Percentiles rank a stretch among this genome's conserved stretches.
Conservation (phyloP, 2,329 filamentous ascomycete genomes). For the Phyllosticta paracitricarpa region DNA sequence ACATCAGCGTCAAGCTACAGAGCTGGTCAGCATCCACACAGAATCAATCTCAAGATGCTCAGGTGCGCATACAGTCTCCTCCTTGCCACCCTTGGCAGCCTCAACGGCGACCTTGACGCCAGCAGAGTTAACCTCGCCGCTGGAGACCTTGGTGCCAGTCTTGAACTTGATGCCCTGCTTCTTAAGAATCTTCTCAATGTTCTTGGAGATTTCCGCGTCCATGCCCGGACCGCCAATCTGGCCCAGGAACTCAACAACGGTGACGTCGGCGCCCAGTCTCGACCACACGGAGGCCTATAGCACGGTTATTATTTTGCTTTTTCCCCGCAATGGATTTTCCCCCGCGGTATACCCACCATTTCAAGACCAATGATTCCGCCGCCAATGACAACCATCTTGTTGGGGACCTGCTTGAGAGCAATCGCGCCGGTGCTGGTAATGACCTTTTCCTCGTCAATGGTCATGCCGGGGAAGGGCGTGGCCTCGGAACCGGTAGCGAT, state of each 20-base stretch:
- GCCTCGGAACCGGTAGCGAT: constrained; percentile 94
- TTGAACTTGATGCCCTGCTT: constrained; percentile 99
- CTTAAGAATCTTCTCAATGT: constrained; percentile 79
- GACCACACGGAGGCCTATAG: constrained; percentile 80
- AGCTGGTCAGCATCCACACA: constrained; percentile 12
- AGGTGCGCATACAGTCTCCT: constrained; percentile 62
- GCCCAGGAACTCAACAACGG: constrained; percentile 89
- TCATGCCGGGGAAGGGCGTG: constrained; percentile 90
- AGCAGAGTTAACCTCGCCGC: constrained; percentile 70
- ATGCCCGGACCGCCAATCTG: constrained; percentile 98
- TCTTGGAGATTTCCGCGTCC: constrained; percentile 88
- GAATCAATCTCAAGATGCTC: constrained; percentile 7
- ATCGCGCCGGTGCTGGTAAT: constrained; percentile 94
- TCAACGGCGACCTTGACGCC: constrained; percentile 77
- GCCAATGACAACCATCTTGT: constrained; percentile 95
- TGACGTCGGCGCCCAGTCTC: constrained; percentile 84
- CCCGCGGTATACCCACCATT: constrained; percentile 54
- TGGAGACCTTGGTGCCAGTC: constrained; percentile 87
- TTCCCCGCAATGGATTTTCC: constrained; percentile 2
- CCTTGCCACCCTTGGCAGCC: constrained; percentile 91
- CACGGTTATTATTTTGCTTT: constrained; percentile 16
- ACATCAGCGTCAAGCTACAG: constrained; percentile 80
- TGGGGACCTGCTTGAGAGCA: constrained; percentile 77
- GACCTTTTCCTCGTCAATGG: constrained; percentile 95
- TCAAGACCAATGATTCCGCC: constrained; percentile 98